These are phyloP conservation scores for Aspergillus neotritici DNA, from an alignment of 2,329 filamentous ascomycete species.

Conservation along the genomic window DNA sequence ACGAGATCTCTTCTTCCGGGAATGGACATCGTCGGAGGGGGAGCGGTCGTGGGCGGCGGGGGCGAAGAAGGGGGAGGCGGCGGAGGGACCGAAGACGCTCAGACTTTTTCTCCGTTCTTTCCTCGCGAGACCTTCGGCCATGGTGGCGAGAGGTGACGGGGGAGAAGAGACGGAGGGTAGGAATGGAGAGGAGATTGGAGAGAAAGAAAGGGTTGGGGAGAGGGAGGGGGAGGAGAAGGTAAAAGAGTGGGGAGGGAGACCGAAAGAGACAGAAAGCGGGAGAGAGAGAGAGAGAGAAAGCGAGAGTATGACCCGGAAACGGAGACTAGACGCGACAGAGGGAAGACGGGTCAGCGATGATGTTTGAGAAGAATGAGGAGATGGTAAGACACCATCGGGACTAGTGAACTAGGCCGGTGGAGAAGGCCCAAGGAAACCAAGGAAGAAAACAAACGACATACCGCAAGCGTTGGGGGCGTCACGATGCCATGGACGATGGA, in stretches of 20 bases:
- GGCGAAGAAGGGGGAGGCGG: constrained; percentile 18
- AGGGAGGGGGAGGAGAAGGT: not conserved
- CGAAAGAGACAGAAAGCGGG: constrained; percentile 1
- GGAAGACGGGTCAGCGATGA: constrained; percentile 8
- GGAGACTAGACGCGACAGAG: constrained; percentile 10
- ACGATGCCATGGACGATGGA: constrained; percentile 24
- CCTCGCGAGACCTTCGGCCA: constrained; percentile 28
- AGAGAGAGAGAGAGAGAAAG: constrained; percentile 5
- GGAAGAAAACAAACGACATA: constrained; percentile 21
- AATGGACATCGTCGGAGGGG: constrained; percentile 33
- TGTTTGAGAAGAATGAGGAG: constrained; percentile 15
- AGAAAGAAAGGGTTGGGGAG: not conserved
- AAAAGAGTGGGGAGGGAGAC: not conserved
- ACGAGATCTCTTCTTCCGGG: constrained; percentile 30
- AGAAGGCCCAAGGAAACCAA: constrained; percentile 15
- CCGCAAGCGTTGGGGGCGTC: constrained; percentile 15
- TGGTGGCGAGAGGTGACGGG: constrained; percentile 16
- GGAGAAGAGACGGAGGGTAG: constrained; percentile 4
- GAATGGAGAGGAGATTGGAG: constrained; percentile 3
- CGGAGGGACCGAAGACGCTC: constrained; percentile 28
- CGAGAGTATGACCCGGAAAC: constrained; percentile 11
- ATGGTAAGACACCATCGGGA: constrained; percentile 11
- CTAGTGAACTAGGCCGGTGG: constrained; percentile 14
- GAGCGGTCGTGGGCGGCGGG: constrained; percentile 29
- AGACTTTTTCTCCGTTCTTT: constrained; percentile 34